Percentiles rank a stretch among this genome's conserved stretches.
Evolutionary conservation across 805 yeast genomes (phyloP).

Genomic region (Lachancea sp.): DNA sequence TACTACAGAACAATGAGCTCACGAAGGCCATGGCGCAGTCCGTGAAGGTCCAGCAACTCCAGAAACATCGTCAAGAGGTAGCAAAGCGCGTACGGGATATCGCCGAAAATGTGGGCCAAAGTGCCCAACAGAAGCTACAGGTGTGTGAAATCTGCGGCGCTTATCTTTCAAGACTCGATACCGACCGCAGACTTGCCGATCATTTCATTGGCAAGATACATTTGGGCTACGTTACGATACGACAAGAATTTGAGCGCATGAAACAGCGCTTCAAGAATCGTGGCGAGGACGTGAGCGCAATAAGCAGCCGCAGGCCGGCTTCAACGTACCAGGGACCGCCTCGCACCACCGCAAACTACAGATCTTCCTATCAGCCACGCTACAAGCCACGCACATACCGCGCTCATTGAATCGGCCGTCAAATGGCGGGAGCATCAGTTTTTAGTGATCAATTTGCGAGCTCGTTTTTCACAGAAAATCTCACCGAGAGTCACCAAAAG

Average conservation of each 20-base stretch:
- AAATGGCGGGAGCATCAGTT: background rate
- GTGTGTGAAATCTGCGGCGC: slow-evolving; percentile 91
- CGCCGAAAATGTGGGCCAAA: slow-evolving; percentile 70
- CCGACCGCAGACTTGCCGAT: slow-evolving; percentile 81
- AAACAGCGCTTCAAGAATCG: slow-evolving; percentile 21
- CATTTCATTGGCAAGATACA: slow-evolving; percentile 88
- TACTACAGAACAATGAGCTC: slow-evolving; percentile 45
- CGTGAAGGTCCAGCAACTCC: slow-evolving; percentile 39
- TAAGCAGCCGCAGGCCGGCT: background rate
- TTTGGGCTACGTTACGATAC: slow-evolving; percentile 71
- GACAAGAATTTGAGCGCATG: slow-evolving; percentile 45
- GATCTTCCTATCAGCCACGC: slow-evolving; percentile 4
- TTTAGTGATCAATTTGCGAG: too few species aligned
- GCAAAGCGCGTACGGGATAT: slow-evolving; percentile 53
- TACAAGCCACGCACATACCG: slow-evolving; percentile 5
- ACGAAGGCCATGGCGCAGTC: slow-evolving; percentile 47
- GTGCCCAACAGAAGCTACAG: slow-evolving; percentile 84
- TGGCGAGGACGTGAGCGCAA: slow-evolving; percentile 10
- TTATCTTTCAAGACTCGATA: slow-evolving; percentile 75
- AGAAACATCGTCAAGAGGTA: slow-evolving; percentile 43
- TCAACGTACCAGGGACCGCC: slow-evolving; percentile 1
- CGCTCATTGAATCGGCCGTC: background rate
- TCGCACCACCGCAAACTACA: background rate
- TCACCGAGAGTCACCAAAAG: too few species aligned
- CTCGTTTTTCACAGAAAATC: too few species aligned